Evolutionary conservation across 257 asterid genomes (phyloP), one percentile per base, ranked within the genome.

Genomic region (Solanum etuberosum): DNA sequence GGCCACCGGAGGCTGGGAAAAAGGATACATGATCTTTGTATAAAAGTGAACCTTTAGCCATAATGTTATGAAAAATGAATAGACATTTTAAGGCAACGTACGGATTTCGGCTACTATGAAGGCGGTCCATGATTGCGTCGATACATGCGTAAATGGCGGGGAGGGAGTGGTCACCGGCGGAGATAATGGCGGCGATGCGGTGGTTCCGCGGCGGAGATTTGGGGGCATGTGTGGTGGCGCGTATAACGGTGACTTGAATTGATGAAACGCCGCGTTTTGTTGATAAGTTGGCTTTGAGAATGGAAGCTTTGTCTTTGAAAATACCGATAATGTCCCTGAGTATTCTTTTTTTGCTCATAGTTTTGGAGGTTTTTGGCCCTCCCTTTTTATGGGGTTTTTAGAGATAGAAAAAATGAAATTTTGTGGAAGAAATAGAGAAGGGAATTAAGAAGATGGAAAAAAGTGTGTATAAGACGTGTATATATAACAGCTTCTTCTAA

Each of bases 61-160:
- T 77, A 80, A 91, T 83, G 78, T 88, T 88, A 57, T 91, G 93
- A 10, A 88, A 27, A 34, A 91, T 54, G 72, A 90, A 51, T 18
- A 91, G 91, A 38, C 92, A 91, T 78, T 91, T 91, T 73, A 91
- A 89, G 25, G 92, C 88, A 29, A 91, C 92, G 83, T 59, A 87
- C 3, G 91, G 90, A 85, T 54, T 87, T 25, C 7, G 80, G 6
- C 89, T 90, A 46, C 82, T 51, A 86, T 87, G 93, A 29, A 91
- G 91, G 65, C 92, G 92, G 65, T 89, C 87, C 87, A 90, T 81
- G 86, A 91, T 70, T 29, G 91, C 84, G 2, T 90, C 87, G 11
- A 84, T 27, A 86, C 92, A 91, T 2, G 90, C 90, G 77, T 88
- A 54, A 23, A 90, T 91, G 34, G 43, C 35, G 9, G 87, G 87